Evolutionary conservation across 139 green algal genomes (phyloP), one percentile per base, ranked within the genome.

Genomic region (Haematococcus lacustris): DNA sequence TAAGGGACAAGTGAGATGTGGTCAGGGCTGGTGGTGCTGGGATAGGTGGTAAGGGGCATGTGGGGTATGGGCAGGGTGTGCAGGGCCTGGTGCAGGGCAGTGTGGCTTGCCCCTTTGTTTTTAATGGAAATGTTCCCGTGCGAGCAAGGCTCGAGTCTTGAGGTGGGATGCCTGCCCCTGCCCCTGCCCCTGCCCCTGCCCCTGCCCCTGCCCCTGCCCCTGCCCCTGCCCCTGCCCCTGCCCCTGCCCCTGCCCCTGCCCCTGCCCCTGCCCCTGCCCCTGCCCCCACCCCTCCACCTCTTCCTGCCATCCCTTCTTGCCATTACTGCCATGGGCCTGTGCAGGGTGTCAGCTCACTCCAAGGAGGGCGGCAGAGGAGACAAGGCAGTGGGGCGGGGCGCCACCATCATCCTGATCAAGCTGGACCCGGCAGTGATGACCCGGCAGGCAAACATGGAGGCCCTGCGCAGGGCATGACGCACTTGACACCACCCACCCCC

Each of bases 321-420:
- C n/a, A n/a, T n/a, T n/a, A n/a, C n/a, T n/a, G n/a, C n/a, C n/a
- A n/a, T n/a, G n/a, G n/a, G n/a, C n/a, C n/a, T n/a, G n/a, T 47
- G 73, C 86, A 96, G 90, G 64, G 90, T 97, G 23, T 92, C 91
- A 38, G 88, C 91, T 1, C 90, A 95, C 70, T 93, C 85, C 71
- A 87, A 94, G 39, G 70, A 83, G 1, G 50, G 76, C 62, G 69
- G 80, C 43, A 88, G 80, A 3, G 70, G 82, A 28, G 57, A 77
- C 1, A 86, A 82, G 59, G 83, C 87, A 51, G 89, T 69, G 85
- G n/a, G n/a, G n/a, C n/a, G n/a, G n/a, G n/a, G n/a, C n/a, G n/a
- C n/a, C 75, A 97, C 90, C n/a, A 95, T 88, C 69, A 90, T 97
- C 21, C 83, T 98, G 17, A 94, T 98, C 57, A 96, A 96, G 80